Percentiles rank a stretch among this genome's conserved stretches.
These are phyloP conservation scores for Lunasporangiospora selenospora DNA, from an alignment of 192 early-diverging fungal genomes.

Conservation along the genomic window DNA sequence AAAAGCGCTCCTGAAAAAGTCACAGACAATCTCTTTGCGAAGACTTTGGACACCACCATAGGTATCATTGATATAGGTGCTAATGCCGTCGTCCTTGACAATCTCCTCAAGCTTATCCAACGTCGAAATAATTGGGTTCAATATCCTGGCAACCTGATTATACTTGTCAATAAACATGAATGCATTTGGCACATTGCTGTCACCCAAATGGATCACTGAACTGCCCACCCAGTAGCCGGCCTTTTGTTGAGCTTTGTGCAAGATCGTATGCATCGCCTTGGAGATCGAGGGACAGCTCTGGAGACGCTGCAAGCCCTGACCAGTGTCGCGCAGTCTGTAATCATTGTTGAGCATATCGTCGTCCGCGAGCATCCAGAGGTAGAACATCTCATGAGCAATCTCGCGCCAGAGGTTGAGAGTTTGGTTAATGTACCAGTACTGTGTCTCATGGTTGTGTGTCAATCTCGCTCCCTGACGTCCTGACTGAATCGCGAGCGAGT, in stretches of 20 bases:
- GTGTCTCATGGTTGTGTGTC: conserved; percentile 90
- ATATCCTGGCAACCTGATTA: conserved; percentile 96
- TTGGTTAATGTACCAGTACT: conserved; percentile 84
- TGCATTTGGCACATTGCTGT: conserved; percentile 98
- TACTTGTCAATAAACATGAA: conserved; percentile 99
- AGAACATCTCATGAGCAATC: conserved; percentile 97
- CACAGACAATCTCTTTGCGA: conserved; percentile 79
- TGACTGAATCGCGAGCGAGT: conserved; percentile 82
- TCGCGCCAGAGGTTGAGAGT: conserved; percentile 96
- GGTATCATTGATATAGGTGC: conserved; percentile 68
- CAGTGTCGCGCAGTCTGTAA: conserved; percentile 94
- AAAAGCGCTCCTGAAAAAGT: conserved; percentile 97
- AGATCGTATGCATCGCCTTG: conserved; percentile 86
- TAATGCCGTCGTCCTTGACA: conserved; percentile 62
- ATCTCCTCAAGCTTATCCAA: conserved; percentile 77
- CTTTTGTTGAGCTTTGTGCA: conserved; percentile 85
- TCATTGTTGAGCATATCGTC: conserved; percentile 82
- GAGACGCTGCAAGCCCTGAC: conserved; percentile 96
- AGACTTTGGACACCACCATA: conserved; percentile 72
- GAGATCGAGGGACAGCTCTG: conserved; percentile 88
- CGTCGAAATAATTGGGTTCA: conserved; percentile 84
- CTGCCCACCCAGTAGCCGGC: conserved; percentile 93
- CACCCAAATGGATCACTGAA: conserved; percentile 96
- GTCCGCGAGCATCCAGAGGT: conserved; percentile 93
- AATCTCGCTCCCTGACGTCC: conserved; percentile 88